Percentiles rank a stretch among this genome's conserved stretches.
Evolutionary conservation across 2,329 filamentous ascomycete genomes (phyloP).

Genomic region (Blastomyces silverae): DNA sequence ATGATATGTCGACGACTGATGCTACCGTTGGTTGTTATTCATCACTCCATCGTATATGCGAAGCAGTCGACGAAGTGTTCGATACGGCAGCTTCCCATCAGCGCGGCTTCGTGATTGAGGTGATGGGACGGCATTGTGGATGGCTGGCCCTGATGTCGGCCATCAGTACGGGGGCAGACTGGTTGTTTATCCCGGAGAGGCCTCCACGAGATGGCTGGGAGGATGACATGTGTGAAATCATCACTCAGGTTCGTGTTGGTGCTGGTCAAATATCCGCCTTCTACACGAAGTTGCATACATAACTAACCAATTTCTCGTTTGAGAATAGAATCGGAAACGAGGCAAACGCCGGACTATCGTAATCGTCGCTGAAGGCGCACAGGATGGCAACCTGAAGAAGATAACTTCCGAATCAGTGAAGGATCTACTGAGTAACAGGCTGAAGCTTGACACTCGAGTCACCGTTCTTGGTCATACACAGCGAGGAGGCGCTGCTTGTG

Average conservation of each 20-base stretch:
- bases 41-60: conserved; percentile 84
- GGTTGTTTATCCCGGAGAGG: conserved; percentile 93
- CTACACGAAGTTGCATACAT: conserved; percentile 3
- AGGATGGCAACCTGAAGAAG: conserved; percentile 74
- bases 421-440: conserved; percentile 71
- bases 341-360: conserved; percentile 98
- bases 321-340: conserved; percentile 65
- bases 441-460: conserved; percentile 83
- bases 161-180: conserved; percentile 91
- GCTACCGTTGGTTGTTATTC: conserved; percentile 97
- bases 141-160: conserved; percentile 96
- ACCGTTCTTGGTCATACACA: conserved; percentile 97
- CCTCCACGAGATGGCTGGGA: conserved; percentile 83
- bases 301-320: conserved; percentile 13
- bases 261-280: background rate
- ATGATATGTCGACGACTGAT: conserved; percentile 94
- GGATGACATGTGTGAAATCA: conserved; percentile 74
- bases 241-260: conserved; percentile 54
- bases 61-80: conserved; percentile 86
- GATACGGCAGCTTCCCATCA: conserved; percentile 96
- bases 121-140: conserved; percentile 97
- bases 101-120: conserved; percentile 92
- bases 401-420: conserved; percentile 78
- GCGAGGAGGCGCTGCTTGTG: conserved; percentile 82
- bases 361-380: conserved; percentile 91